These are phyloP conservation scores for Crithidia brevicula DNA, from an alignment of 208 protist species.

Conservation along the genomic window DNA sequence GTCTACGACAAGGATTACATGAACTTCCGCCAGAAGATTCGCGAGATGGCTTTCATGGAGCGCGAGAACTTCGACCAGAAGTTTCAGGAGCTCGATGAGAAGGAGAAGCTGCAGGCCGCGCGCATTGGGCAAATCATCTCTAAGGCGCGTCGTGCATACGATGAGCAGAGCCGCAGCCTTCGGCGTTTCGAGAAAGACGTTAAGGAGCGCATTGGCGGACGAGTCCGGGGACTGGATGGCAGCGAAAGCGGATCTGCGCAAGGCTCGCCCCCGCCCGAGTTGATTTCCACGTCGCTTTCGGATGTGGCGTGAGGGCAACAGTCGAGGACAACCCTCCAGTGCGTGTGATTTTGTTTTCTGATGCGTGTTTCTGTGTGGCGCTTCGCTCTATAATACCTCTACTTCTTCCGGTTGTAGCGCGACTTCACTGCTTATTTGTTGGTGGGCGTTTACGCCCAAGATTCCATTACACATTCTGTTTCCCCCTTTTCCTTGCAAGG, in stretches of 20 bases:
- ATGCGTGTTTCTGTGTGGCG: background rate
- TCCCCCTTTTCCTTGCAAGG: background rate
- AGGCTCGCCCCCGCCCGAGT: slow-evolving; percentile 12
- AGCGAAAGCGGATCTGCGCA: slow-evolving; percentile 11
- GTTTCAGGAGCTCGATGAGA: slow-evolving; percentile 68
- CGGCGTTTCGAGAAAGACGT: slow-evolving; percentile 55
- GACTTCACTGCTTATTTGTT: too few relatives aligned
- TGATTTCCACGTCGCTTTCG: background rate
- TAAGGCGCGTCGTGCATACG: slow-evolving; percentile 47
- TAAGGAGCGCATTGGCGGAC: slow-evolving; percentile 28
- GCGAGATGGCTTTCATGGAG: slow-evolving; percentile 56
- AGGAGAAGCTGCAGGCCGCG: slow-evolving; percentile 55
- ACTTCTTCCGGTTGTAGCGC: too few relatives aligned
- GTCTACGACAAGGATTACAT: slow-evolving; percentile 80
- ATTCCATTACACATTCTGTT: background rate
- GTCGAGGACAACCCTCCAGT: background rate
- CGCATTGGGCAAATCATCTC: slow-evolving; percentile 55
- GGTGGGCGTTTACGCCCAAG: too few relatives aligned
- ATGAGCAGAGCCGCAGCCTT: slow-evolving; percentile 54
- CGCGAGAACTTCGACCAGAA: slow-evolving; percentile 63
- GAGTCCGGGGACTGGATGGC: background rate
- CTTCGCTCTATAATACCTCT: too few relatives aligned
- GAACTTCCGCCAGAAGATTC: slow-evolving; percentile 62
- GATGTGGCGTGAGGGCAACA: background rate
- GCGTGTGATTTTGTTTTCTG: background rate